Evolutionary conservation across 2,329 filamentous ascomycete genomes (phyloP).

Genomic region (Colletotrichum chlorophyti): DNA sequence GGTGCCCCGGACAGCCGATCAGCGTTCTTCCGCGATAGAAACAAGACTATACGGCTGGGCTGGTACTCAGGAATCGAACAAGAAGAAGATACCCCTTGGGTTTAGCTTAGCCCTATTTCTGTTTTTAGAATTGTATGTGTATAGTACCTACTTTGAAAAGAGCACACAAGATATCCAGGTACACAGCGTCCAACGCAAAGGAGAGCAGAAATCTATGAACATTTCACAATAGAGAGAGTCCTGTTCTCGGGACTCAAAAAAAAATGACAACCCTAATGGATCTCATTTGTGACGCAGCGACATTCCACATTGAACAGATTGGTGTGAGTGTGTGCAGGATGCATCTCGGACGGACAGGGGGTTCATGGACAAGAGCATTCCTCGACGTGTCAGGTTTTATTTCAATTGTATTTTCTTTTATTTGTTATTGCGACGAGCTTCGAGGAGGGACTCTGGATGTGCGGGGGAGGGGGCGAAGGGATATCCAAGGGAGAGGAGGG

Average conservation of each 20-base stretch:
- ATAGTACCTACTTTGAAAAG: slow-evolving; percentile 6
- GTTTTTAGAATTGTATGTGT: slow-evolving; percentile 22
- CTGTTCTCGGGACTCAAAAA: too few relatives aligned
- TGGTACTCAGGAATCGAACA: slow-evolving; percentile 26
- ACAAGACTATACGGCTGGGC: slow-evolving; percentile 23
- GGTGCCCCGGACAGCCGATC: slow-evolving; percentile 9
- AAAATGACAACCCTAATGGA: neutral
- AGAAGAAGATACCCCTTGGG: slow-evolving; percentile 28
- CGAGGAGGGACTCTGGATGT: neutral
- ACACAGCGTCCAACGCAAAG: slow-evolving; percentile 10
- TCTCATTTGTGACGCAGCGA: slow-evolving; percentile 8
- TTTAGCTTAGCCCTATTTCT: too few relatives aligned
- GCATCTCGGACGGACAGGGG: slow-evolving; percentile 25
- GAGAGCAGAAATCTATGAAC: neutral
- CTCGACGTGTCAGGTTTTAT: too few relatives aligned
- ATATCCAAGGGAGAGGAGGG: slow-evolving; percentile 5
- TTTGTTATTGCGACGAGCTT: neutral
- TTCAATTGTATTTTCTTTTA: too few relatives aligned
- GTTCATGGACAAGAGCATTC: slow-evolving; percentile 10
- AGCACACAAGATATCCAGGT: slow-evolving; percentile 14
- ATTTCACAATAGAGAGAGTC: too few relatives aligned
- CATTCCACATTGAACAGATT: slow-evolving; percentile 20
- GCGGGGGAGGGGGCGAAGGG: slow-evolving; percentile 15
- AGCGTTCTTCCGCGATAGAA: neutral
- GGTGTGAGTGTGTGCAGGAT: slow-evolving; percentile 24